These are phyloP conservation scores for Glycyrrhiza uralensis DNA, from an alignment of 306 rosid genomes.

Conservation along the genomic window DNA sequence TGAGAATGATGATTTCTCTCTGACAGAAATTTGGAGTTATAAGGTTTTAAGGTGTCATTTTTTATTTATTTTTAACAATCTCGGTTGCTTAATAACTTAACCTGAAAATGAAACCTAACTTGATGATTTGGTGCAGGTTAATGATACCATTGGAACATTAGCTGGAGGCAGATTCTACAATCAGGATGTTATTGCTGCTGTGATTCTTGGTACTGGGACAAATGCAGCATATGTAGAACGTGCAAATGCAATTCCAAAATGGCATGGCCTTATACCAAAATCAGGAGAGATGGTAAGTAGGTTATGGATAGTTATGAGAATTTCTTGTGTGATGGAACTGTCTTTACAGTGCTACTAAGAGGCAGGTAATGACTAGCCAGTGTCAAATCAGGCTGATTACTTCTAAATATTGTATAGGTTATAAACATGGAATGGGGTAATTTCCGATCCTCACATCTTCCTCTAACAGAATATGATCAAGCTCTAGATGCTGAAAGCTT, in stretches of 20 bases:
- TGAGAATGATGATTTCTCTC: constrained; percentile 16
- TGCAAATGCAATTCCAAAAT: constrained; percentile 88
- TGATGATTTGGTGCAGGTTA: constrained; percentile 57
- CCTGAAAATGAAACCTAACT: constrained; percentile 22
- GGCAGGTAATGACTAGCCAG: background rate
- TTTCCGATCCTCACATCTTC: constrained; percentile 85
- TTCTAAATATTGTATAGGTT: constrained; percentile 49
- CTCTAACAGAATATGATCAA: constrained; percentile 76
- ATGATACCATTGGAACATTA: constrained; percentile 91
- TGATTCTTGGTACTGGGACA: constrained; percentile 93
- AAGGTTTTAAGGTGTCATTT: background rate
- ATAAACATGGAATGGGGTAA: constrained; percentile 99
- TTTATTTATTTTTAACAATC: background rate
- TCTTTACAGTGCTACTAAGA: background rate
- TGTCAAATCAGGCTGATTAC: constrained; percentile 6
- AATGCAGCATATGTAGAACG: constrained; percentile 92
- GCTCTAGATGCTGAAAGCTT: constrained; percentile 78
- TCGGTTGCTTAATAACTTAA: background rate
- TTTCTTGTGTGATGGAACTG: background rate
- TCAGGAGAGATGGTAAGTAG: constrained; percentile 90
- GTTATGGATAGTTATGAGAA: background rate
- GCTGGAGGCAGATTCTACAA: constrained; percentile 85
- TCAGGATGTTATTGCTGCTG: constrained; percentile 83
- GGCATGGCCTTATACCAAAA: constrained; percentile 85
- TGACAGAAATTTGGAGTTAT: background rate